Evolutionary conservation across 805 yeast genomes (phyloP), one percentile per base, ranked within the genome.

Genomic region (Kazachstania bromeliacearum): DNA sequence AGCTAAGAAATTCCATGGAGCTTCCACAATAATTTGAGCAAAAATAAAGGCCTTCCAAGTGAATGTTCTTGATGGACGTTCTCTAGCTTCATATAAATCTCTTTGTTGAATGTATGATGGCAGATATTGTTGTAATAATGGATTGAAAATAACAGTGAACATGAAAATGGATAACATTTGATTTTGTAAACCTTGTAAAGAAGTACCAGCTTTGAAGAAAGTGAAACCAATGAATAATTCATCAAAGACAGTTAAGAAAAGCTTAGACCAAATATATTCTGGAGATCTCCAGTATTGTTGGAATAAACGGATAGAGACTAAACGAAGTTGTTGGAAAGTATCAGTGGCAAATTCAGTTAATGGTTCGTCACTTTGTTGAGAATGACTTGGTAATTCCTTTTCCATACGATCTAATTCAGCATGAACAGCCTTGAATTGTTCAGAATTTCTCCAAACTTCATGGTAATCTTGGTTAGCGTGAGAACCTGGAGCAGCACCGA

Each of bases 401-500:
- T 79, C 85, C 88, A 85, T 75, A 28, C 55, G 39, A 17, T 68
- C 73, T 48, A 84, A 67, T 53, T 82, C 89, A 2, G 53, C 60
- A 38, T 74, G 70, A 22, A 81, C 74, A 4, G 68, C 75, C 36
- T 60, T 51, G 48, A 70, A 73, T 53, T 85, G 85, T 1, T 60
- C 60, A 27, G 94, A 83, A 32, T 70, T 67, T 55, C 71, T 60
- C 95, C 96, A 84, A 33, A 80, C 85, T 51, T 81, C 79, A 51
- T 74, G 68, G 50, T 79, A 81, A 57, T 81, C 83, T 59, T 77
- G 82, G 34, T 67, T 67, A 14, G 85, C 82, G 46, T 75, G 79
- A 24, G 84, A 73, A 37, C 87, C 87, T 5, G 87, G 87, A 26
- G 87, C 85, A 38, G 87, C 87, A 51, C 88, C 87, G 49, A 80